These are phyloP conservation scores for Trichoderma orchidacearum DNA, from an alignment of 495 filamentous ascomycete species.

Conservation along the genomic window DNA sequence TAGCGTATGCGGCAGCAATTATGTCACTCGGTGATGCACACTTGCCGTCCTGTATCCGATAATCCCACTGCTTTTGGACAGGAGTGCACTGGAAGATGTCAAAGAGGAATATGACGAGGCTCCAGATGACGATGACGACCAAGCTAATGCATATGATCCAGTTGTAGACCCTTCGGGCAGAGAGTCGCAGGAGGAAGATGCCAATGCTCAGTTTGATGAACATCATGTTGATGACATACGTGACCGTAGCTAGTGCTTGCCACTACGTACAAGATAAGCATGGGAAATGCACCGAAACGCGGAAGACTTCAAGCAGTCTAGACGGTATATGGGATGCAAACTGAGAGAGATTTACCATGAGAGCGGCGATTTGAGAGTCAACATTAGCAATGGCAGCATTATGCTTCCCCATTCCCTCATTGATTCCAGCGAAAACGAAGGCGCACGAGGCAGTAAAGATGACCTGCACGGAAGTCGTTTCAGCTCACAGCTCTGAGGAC, in stretches of 20 bases:
- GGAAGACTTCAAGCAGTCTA: not conserved
- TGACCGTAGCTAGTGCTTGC: constrained; percentile 22
- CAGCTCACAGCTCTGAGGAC: not conserved
- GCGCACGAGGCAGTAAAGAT: constrained; percentile 21
- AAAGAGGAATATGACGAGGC: constrained; percentile 22
- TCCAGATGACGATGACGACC: constrained; percentile 21
- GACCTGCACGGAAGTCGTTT: constrained; percentile 7
- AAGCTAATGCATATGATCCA: constrained; percentile 20
- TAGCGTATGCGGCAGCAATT: constrained; percentile 22
- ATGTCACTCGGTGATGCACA: constrained; percentile 20
- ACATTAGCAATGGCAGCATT: constrained; percentile 16
- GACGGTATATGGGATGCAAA: not conserved
- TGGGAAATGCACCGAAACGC: not conserved
- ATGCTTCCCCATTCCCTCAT: constrained; percentile 21
- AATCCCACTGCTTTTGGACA: constrained; percentile 25
- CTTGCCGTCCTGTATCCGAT: constrained; percentile 13
- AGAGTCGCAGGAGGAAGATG: constrained; percentile 26
- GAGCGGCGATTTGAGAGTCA: constrained; percentile 17
- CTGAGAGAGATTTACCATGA: constrained; percentile 9
- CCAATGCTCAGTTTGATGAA: constrained; percentile 31
- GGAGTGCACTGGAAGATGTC: constrained; percentile 25
- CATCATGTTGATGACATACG: constrained; percentile 27
- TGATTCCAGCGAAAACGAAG: constrained; percentile 17
- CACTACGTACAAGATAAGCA: constrained; percentile 10
- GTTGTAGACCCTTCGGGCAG: constrained; percentile 17